Base-by-base conservation (phyloP, 495 filamentous ascomycete genomes). In the Niebla homalea region DNA sequence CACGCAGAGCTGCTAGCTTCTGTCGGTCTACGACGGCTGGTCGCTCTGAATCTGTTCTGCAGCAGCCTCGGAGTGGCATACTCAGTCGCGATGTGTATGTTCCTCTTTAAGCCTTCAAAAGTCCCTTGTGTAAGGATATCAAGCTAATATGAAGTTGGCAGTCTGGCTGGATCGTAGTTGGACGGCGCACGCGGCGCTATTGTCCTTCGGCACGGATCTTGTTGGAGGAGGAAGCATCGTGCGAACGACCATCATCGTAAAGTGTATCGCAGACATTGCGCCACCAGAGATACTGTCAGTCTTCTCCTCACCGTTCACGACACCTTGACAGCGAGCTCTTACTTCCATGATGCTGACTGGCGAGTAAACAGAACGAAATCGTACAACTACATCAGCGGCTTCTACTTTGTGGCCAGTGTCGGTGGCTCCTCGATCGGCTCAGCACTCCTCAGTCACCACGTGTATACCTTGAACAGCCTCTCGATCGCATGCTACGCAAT, bases 131-230 rank as follows among this genome's bases (percentile, higher is more conserved):
- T n/a, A n/a, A n/a, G n/a, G n/a, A n/a, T n/a, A n/a, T n/a, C n/a
- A n/a, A n/a, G n/a, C n/a, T n/a, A n/a, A n/a, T n/a, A n/a, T n/a
- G n/a, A n/a, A n/a, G n/a, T n/a, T n/a, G n/a, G 5, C 10, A 57
- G 55, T 52, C 55, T 51, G 51, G 50, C 35, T 57, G 7, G 51
- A 54, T 42, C 47, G 47, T 29, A 15, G 40, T 20, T 57, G 55
- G 50, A 19, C 54, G 12, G 36, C 20, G 6, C 21, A 8, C 21
- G 52, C n/a, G 15, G 40, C 32, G 15, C 39, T 45, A 16, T 20
- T 39, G 21, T 29, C 45, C 6, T 46, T 46, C 14, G 0, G 22
- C 5, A 45, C 37, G 16, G 29, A 42, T 21, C 10, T 43, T 3
- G 19, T 53, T 14, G 46, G 41, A 3, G 37, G 39, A 20, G 38